phyloP scores from a whole-genome alignment of 108 stramenopile species.

The Chaetoceros tenuissimus region DNA sequence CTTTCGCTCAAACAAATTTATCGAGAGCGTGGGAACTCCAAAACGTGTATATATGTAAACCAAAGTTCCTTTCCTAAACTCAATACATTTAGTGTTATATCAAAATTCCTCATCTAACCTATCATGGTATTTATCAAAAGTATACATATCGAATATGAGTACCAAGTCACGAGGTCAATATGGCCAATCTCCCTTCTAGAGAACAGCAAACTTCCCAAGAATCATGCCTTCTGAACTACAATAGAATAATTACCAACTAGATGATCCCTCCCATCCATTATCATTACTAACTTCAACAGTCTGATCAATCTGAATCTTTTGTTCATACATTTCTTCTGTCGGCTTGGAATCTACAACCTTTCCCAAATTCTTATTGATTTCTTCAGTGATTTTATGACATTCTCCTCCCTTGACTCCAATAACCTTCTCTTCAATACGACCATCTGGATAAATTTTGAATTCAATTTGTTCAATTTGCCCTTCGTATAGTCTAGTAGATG shows the following conservation, averaged over 20 bases:
- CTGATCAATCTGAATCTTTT: conserved; percentile 48
- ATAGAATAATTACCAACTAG: conserved; percentile 36
- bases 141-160: too few species aligned
- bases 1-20: too few species aligned
- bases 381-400: conserved; percentile 63
- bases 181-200: too few species aligned
- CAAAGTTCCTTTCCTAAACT: too few species aligned
- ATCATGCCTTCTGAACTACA: too few species aligned
- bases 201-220: too few species aligned
- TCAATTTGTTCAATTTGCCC: conserved; percentile 63
- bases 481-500: neutral
- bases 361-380: conserved; percentile 64
- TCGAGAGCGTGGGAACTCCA: too few species aligned
- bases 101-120: too few species aligned
- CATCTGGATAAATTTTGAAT: conserved; percentile 76
- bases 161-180: too few species aligned
- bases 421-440: conserved; percentile 79
- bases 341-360: conserved; percentile 47
- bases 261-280: conserved; percentile 25
- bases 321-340: conserved; percentile 82
- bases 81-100: too few species aligned
- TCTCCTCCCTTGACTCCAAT: conserved; percentile 66
- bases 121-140: too few species aligned
- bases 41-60: too few species aligned
- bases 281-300: conserved; percentile 32